Percentiles rank a stretch among this genome's conserved stretches.
These are phyloP conservation scores for Penicillium goetzii DNA, from an alignment of 495 filamentous ascomycete genomes.

Conservation along the genomic window DNA sequence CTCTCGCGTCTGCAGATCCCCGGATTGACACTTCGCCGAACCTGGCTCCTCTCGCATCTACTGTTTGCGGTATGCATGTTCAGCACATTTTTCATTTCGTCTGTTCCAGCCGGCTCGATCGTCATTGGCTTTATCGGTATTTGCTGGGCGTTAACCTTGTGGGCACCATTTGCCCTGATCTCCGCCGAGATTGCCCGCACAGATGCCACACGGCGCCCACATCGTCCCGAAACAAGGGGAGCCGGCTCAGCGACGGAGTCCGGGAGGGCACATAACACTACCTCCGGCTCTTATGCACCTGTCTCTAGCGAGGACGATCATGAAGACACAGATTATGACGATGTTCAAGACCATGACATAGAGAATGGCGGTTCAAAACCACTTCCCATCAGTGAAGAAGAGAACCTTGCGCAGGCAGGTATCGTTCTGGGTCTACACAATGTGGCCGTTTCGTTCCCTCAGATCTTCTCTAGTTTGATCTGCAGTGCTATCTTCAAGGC, in stretches of 20 bases:
- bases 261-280: neutral
- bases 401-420: conserved; percentile 67
- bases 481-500: conserved; percentile 79
- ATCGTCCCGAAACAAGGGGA: conserved; percentile 39
- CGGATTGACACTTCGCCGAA: conserved; percentile 79
- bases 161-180: conserved; percentile 93
- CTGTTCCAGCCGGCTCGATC: conserved; percentile 65
- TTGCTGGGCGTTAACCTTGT: conserved; percentile 85
- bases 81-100: conserved; percentile 75
- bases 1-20: conserved; percentile 69
- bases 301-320: conserved; percentile 19
- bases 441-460: conserved; percentile 84
- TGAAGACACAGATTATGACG: neutral
- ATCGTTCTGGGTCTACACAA: conserved; percentile 92
- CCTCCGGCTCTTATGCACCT: conserved; percentile 17
- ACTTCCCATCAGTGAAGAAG: conserved; percentile 25
- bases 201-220: conserved; percentile 67
- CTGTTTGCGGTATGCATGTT: conserved; percentile 80
- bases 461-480: conserved; percentile 82
- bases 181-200: conserved; percentile 81
- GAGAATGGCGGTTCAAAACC: conserved; percentile 31
- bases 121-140: conserved; percentile 81
- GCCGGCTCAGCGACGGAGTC: neutral
- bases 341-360: conserved; percentile 23
- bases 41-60: conserved; percentile 81